phyloP scores from a whole-genome alignment of 2,329 filamentous ascomycete species.

The Calonectria pteridis region DNA sequence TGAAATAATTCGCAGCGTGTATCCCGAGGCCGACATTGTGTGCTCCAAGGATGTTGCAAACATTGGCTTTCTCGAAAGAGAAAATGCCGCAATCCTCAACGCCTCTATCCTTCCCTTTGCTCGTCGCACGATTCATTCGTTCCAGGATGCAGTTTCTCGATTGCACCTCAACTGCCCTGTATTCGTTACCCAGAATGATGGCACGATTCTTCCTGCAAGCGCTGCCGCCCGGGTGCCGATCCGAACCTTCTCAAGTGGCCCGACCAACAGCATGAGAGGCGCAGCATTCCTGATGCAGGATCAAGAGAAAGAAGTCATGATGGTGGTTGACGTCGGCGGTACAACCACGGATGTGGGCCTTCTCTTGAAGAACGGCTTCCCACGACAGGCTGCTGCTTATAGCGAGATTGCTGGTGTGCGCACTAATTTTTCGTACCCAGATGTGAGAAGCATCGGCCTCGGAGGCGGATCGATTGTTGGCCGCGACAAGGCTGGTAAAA shows the following conservation, averaged over 20 bases:
- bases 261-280: constrained; percentile 72
- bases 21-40: constrained; percentile 6
- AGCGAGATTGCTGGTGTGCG: constrained; percentile 14
- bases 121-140: constrained; percentile 65
- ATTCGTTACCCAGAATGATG: constrained; percentile 73
- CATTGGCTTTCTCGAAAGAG: constrained; percentile 67
- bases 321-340: constrained; percentile 75
- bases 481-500: neutral
- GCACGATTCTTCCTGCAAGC: constrained; percentile 66
- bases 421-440: constrained; percentile 24
- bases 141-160: constrained; percentile 61
- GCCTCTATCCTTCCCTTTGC: constrained; percentile 70
- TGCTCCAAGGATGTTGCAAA: constrained; percentile 42
- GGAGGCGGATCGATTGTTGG: constrained; percentile 29
- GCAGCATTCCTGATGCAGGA: constrained; percentile 55
- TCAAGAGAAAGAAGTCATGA: constrained; percentile 43
- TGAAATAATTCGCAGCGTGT: neutral
- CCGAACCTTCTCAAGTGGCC: constrained; percentile 70
- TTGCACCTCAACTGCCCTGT: constrained; percentile 64
- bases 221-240: constrained; percentile 68
- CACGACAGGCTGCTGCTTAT: constrained; percentile 16
- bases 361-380: constrained; percentile 52
- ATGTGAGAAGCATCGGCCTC: constrained; percentile 26
- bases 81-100: constrained; percentile 74
- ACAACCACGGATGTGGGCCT: constrained; percentile 74